Evolutionary conservation across 2,329 filamentous ascomycete species (phyloP).

Genomic region (Ophiostoma sp.): DNA sequence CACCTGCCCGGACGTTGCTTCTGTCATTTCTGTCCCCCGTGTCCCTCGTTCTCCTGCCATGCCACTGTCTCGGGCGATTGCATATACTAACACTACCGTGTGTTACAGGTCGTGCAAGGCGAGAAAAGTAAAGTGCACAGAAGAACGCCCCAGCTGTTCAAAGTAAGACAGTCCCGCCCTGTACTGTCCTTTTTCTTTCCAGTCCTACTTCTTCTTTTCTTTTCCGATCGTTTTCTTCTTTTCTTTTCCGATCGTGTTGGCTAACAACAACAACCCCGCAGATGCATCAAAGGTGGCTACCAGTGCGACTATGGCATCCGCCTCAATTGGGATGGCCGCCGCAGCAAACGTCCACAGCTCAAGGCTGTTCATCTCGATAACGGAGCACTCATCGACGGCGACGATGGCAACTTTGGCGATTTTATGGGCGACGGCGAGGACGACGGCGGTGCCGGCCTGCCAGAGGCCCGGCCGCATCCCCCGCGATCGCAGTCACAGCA

Average conservation of each 20-base stretch:
- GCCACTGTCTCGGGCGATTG: neutral
- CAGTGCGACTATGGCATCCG: slow-evolving; percentile 75
- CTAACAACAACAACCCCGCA: slow-evolving; percentile 26
- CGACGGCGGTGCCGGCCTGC: neutral
- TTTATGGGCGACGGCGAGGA: slow-evolving; percentile 7
- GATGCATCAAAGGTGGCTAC: slow-evolving; percentile 65
- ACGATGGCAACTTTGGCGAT: slow-evolving; percentile 22
- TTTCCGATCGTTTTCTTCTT: neutral
- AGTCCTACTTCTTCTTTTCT: neutral
- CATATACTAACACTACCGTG: neutral
- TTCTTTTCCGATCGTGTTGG: neutral
- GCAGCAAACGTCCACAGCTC: slow-evolving; percentile 51
- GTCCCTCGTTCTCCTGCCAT: neutral
- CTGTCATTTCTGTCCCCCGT: neutral
- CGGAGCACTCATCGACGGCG: slow-evolving; percentile 12
- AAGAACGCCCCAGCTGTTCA: slow-evolving; percentile 65
- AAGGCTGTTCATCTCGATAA: slow-evolving; percentile 29
- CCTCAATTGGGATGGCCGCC: slow-evolving; percentile 73
- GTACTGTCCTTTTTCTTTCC: neutral
- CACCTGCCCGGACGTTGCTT: neutral
- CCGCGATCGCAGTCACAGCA: slow-evolving; percentile 19
- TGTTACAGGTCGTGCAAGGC: slow-evolving; percentile 66
- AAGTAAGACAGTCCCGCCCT: slow-evolving; percentile 44
- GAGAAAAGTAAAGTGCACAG: slow-evolving; percentile 69
- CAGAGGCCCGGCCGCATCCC: neutral